These are phyloP conservation scores for Gracilaria gracilis DNA, from an alignment of 23 red algal species.

Conservation along the genomic window DNA sequence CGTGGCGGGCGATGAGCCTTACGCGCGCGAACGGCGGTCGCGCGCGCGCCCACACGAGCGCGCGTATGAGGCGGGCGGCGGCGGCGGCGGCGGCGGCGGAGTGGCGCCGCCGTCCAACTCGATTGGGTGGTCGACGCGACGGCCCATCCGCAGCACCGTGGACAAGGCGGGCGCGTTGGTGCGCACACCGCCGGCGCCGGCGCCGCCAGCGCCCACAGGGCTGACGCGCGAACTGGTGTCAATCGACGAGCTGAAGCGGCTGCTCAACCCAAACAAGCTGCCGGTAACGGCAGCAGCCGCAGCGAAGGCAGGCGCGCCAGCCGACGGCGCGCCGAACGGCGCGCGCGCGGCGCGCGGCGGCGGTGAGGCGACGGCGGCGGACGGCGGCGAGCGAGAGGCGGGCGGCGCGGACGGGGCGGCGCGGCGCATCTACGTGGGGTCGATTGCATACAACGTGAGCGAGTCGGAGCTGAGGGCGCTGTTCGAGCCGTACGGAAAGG, in stretches of 20 bases:
- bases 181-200: neutral
- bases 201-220: too few relatives aligned
- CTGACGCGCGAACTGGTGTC: slow-evolving; percentile 46
- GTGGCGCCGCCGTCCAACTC: neutral
- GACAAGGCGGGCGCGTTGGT: neutral
- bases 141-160: slow-evolving; percentile 41
- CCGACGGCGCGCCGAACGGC: neutral
- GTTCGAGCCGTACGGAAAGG: slow-evolving; percentile 67
- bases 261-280: slow-evolving; percentile 65
- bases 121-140: slow-evolving; percentile 27
- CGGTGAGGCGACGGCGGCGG: neutral
- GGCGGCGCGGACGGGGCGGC: neutral
- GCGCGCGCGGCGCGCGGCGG: neutral
- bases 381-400: neutral
- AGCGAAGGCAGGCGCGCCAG: neutral
- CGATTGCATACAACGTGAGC: slow-evolving; percentile 37
- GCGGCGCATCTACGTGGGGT: slow-evolving; percentile 70
- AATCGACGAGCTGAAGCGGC: slow-evolving; percentile 43
- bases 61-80: neutral
- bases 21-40: neutral
- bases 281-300: slow-evolving; percentile 5
- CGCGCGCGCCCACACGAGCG: neutral
- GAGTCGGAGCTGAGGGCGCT: slow-evolving; percentile 69
- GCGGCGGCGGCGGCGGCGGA: neutral
- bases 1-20: neutral